Conservation (phyloP, 2,329 filamentous ascomycete genomes). For the Bipolaris cookei region DNA sequence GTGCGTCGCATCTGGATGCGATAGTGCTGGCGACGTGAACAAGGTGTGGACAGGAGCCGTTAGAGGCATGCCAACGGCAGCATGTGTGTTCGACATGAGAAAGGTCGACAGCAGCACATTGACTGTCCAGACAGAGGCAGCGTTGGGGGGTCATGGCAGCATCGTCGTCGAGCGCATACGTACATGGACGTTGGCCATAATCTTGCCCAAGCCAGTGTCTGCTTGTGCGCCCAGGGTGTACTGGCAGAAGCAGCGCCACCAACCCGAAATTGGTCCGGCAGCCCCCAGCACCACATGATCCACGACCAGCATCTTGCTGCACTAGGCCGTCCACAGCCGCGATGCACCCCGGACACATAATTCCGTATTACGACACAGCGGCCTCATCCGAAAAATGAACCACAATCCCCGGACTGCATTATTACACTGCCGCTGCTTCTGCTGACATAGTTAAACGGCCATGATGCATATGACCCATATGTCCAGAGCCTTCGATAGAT, state of each 20-base stretch:
- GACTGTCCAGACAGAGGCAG: neutral
- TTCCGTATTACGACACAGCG: too few species aligned
- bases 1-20: slow-evolving; percentile 36
- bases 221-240: too few species aligned
- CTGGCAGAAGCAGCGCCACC: neutral
- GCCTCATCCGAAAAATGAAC: too few species aligned
- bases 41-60: slow-evolving; percentile 41
- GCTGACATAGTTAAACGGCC: neutral
- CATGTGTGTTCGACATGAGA: slow-evolving; percentile 29
- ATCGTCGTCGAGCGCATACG: neutral
- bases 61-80: slow-evolving; percentile 23
- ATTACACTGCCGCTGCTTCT: neutral
- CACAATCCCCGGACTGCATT: too few species aligned
- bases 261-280: slow-evolving; percentile 34
- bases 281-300: neutral
- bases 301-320: slow-evolving; percentile 5
- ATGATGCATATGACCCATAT: too few species aligned
- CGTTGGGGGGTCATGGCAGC: slow-evolving; percentile 5
- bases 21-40: slow-evolving; percentile 44
- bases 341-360: neutral
- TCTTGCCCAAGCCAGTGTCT: too few species aligned
- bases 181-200: too few species aligned
- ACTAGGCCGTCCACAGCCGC: neutral
- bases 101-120: slow-evolving; percentile 7
- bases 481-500: too few species aligned